phyloP scores from a whole-genome alignment of 805 yeast species.

The Yamadazyma kitorensis region DNA sequence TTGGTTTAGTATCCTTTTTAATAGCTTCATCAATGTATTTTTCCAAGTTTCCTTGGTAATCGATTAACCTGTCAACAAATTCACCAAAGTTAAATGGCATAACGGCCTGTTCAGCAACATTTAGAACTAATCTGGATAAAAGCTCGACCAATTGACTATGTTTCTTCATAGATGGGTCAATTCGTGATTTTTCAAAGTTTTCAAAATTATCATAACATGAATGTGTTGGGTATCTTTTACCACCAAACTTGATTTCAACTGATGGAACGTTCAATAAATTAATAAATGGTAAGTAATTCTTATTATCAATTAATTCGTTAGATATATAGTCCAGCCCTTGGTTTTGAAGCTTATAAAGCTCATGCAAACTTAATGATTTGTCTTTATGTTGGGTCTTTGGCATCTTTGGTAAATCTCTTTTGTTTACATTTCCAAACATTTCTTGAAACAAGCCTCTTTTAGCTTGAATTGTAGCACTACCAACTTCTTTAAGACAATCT shows the following conservation, averaged over 20 bases:
- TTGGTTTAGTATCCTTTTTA: conserved; percentile 7
- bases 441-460: conserved; percentile 4
- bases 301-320: conserved; percentile 40
- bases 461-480: conserved; percentile 8
- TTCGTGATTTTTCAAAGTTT: conserved; percentile 41
- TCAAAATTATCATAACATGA: conserved; percentile 67
- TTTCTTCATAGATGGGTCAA: conserved; percentile 56
- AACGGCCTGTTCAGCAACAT: conserved; percentile 70
- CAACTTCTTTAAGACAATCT: conserved; percentile 35
- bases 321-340: conserved; percentile 24
- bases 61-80: conserved; percentile 43
- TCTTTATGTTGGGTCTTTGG: conserved; percentile 6
- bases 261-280: conserved; percentile 67
- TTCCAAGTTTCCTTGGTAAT: conserved; percentile 47
- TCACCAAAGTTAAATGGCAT: conserved; percentile 62
- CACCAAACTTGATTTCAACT: conserved; percentile 53
- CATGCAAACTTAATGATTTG: conserved; percentile 19
- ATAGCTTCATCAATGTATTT: conserved; percentile 25
- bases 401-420: neutral
- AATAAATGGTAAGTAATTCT: conserved; percentile 69
- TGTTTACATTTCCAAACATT: conserved; percentile 1
- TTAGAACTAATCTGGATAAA: conserved; percentile 50
- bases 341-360: conserved; percentile 22
- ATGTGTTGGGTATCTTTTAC: conserved; percentile 43
- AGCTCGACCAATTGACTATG: conserved; percentile 58